phyloP scores from a whole-genome alignment of 306 rosid genomes.

The Chamaecrista fasciculata region DNA sequence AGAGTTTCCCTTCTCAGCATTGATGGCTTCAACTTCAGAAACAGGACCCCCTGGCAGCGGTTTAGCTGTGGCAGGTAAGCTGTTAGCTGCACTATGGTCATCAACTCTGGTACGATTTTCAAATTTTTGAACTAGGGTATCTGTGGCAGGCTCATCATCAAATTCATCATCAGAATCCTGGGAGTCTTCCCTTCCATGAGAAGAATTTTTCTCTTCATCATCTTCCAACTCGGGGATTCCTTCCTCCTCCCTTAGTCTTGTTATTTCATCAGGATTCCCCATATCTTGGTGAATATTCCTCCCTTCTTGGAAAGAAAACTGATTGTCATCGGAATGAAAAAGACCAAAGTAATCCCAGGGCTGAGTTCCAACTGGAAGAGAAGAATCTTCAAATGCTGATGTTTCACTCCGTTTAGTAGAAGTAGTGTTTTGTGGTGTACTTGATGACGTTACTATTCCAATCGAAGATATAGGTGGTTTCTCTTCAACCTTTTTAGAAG shows the following conservation, averaged over 20 bases:
- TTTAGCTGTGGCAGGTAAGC: slow-evolving; percentile 35
- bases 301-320: slow-evolving; percentile 68
- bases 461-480: slow-evolving; percentile 51
- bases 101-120: slow-evolving; percentile 68
- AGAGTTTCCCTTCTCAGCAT: slow-evolving; percentile 52
- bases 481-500: slow-evolving; percentile 64
- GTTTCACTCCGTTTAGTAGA: slow-evolving; percentile 41
- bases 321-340: slow-evolving; percentile 68
- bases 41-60: slow-evolving; percentile 42
- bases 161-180: slow-evolving; percentile 78
- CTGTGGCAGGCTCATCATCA: slow-evolving; percentile 67
- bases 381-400: slow-evolving; percentile 51
- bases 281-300: slow-evolving; percentile 43
- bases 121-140: slow-evolving; percentile 63
- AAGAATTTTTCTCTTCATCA: slow-evolving; percentile 60
- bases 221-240: slow-evolving; percentile 76
- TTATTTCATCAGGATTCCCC: slow-evolving; percentile 48
- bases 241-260: slow-evolving; percentile 57
- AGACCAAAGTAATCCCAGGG: slow-evolving; percentile 92
- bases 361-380: slow-evolving; percentile 54
- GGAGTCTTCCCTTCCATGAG: slow-evolving; percentile 56
- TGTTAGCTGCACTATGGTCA: slow-evolving; percentile 44
- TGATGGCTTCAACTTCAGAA: slow-evolving; percentile 52
- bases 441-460: slow-evolving; percentile 64
- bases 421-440: slow-evolving; percentile 38